phyloP scores from a whole-genome alignment of 305 asterid species.

The Fraxinus platypoda region DNA sequence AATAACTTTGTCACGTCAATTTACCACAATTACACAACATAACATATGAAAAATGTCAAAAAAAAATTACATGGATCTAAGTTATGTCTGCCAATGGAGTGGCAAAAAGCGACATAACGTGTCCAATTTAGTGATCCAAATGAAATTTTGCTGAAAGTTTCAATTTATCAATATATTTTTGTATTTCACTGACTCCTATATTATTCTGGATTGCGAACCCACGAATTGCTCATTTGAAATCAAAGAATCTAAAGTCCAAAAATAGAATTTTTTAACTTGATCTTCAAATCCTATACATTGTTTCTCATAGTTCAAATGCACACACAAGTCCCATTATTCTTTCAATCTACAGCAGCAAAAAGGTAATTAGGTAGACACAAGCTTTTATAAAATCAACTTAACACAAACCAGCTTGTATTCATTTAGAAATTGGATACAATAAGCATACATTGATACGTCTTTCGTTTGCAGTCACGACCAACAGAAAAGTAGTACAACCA shows the following conservation, averaged over 20 bases:
- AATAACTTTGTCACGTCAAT: no score
- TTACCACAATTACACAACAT: no score
- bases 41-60: no score
- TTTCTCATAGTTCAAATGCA: background rate
- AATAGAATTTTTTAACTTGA: background rate
- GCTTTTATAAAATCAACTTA: background rate
- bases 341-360: background rate
- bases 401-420: background rate
- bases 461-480: background rate
- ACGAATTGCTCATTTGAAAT: no score
- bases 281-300: background rate
- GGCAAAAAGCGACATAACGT: no score
- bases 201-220: no score
- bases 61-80: background rate
- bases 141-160: background rate
- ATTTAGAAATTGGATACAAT: constrained; percentile 6
- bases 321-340: background rate
- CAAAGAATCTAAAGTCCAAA: background rate
- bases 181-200: no score
- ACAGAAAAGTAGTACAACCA: background rate
- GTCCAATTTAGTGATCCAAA: background rate
- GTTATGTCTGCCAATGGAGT: background rate
- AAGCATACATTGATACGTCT: constrained; percentile 4
- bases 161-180: background rate
- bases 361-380: background rate